A percentile compares a stretch with the other conserved stretches of the same genome.
phyloP scores from a whole-genome alignment of 2,329 filamentous ascomycete genomes.

The Clarireedia monteithiana region DNA sequence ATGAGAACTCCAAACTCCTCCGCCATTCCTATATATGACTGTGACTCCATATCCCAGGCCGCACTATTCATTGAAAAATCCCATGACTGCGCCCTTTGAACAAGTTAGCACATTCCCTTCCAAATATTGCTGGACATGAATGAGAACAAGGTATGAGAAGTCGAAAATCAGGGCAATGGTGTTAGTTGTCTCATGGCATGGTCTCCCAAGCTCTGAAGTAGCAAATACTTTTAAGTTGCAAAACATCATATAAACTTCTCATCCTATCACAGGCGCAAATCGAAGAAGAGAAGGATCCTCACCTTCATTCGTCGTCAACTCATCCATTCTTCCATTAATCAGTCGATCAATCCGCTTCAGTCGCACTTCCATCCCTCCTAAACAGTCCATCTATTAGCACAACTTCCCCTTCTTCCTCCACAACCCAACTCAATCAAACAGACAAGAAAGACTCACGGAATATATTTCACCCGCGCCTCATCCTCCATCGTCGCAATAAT shows the following conservation, averaged over 20 bases:
- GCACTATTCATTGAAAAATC: not conserved
- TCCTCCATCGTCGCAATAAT: constrained; percentile 53
- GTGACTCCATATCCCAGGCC: not conserved
- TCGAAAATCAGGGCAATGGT: constrained; percentile 71
- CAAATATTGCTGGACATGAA: not conserved
- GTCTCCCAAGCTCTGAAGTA: constrained; percentile 93
- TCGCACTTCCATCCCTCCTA: constrained; percentile 49
- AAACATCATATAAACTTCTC: constrained; percentile 65
- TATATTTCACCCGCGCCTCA: constrained; percentile 56
- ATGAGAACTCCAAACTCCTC: not conserved
- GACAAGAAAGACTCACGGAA: constrained; percentile 45
- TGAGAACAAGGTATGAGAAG: constrained; percentile 15
- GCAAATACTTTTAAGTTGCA: constrained; percentile 95
- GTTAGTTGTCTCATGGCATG: constrained; percentile 95
- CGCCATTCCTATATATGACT: not conserved
- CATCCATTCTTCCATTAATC: not conserved
- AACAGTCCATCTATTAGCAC: not conserved
- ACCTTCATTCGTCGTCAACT: not conserved
- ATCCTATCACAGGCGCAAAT: not conserved
- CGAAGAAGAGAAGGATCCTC: not conserved
- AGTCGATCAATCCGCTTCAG: constrained; percentile 25
- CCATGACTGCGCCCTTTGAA: not conserved
- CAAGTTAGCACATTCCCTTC: not conserved
- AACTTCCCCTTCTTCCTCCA: too few species aligned
- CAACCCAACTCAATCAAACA: not conserved